phyloP scores from a whole-genome alignment of 2,329 filamentous ascomycete genomes.

The Keithomyces neogunnii region DNA sequence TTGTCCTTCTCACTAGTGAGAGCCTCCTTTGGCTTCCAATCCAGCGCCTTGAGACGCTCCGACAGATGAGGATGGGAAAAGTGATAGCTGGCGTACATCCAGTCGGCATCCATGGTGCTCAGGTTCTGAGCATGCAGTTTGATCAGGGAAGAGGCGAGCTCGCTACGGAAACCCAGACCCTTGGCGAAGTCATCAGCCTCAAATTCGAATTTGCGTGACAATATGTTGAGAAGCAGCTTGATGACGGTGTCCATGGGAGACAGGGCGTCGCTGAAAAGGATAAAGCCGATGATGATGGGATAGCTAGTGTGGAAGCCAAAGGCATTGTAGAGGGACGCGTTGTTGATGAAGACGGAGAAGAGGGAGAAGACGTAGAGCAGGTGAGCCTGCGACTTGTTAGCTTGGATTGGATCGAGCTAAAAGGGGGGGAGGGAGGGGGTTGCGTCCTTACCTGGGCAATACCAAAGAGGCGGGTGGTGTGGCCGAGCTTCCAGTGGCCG shows the following conservation, averaged over 20 bases:
- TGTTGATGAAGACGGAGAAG: slow-evolving; percentile 97
- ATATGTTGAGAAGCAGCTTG: slow-evolving; percentile 91
- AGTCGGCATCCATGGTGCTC: slow-evolving; percentile 97
- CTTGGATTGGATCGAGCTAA: background rate
- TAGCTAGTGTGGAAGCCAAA: slow-evolving; percentile 81
- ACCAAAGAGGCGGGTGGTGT: slow-evolving; percentile 84
- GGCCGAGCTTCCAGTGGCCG: slow-evolving; percentile 92
- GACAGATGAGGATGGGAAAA: slow-evolving; percentile 96
- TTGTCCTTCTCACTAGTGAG: slow-evolving; percentile 32
- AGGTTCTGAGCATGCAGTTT: slow-evolving; percentile 98
- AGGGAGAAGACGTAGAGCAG: slow-evolving; percentile 95
- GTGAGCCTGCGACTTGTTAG: slow-evolving; percentile 52
- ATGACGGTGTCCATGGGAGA: slow-evolving; percentile 90
- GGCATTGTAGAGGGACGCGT: slow-evolving; percentile 77
- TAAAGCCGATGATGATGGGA: slow-evolving; percentile 94
- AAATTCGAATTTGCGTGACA: slow-evolving; percentile 93
- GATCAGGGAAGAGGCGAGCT: slow-evolving; percentile 82
- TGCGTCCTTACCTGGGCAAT: slow-evolving; percentile 61
- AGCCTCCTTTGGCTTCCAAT: slow-evolving; percentile 63
- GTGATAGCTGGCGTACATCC: slow-evolving; percentile 97
- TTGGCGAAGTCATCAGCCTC: slow-evolving; percentile 88
- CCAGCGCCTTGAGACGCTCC: slow-evolving; percentile 83
- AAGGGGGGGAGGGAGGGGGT: background rate
- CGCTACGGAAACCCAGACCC: slow-evolving; percentile 70
- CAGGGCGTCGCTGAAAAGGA: slow-evolving; percentile 95